Evolutionary conservation across 768 basidiomycete species (phyloP).

Genomic region (Jaapia argillacea): DNA sequence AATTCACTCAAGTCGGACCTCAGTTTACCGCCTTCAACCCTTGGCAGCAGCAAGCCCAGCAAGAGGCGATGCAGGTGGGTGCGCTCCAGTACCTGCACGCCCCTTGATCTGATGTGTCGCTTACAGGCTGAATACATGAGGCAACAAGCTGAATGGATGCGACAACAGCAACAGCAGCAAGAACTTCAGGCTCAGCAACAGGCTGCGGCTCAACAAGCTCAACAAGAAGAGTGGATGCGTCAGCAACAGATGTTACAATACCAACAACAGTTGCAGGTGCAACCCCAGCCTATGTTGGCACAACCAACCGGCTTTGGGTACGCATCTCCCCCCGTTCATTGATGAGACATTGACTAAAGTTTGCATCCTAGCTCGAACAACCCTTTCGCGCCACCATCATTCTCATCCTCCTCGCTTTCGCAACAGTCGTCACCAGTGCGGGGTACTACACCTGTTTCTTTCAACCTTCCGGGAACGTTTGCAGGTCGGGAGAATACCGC

Average conservation of each 20-base stretch:
- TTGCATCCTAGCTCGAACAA: constrained; percentile 75
- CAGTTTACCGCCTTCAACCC: constrained; percentile 94
- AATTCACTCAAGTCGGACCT: constrained; percentile 65
- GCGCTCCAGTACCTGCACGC: background rate
- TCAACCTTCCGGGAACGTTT: constrained; percentile 66
- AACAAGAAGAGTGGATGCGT: constrained; percentile 48
- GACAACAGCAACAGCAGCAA: constrained; percentile 50
- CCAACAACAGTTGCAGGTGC: constrained; percentile 43
- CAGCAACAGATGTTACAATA: constrained; percentile 48
- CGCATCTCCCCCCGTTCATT: constrained; percentile 13
- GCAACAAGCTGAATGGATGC: constrained; percentile 61
- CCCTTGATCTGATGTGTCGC: background rate
- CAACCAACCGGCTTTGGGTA: constrained; percentile 77
- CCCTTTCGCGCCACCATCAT: constrained; percentile 65
- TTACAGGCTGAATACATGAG: constrained; percentile 31
- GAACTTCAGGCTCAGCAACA: constrained; percentile 36
- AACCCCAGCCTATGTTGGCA: constrained; percentile 34
- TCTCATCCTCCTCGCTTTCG: constrained; percentile 15
- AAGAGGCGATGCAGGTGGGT: constrained; percentile 67
- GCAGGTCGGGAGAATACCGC: constrained; percentile 18
- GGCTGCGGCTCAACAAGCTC: constrained; percentile 35
- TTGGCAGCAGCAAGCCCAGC: constrained; percentile 86
- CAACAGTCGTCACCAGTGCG: constrained; percentile 20
- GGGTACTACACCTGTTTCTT: constrained; percentile 32
- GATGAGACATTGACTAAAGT: constrained; percentile 8